Evolutionary conservation across 768 basidiomycete genomes (phyloP).

Genomic region (Hericium erinaceus): DNA sequence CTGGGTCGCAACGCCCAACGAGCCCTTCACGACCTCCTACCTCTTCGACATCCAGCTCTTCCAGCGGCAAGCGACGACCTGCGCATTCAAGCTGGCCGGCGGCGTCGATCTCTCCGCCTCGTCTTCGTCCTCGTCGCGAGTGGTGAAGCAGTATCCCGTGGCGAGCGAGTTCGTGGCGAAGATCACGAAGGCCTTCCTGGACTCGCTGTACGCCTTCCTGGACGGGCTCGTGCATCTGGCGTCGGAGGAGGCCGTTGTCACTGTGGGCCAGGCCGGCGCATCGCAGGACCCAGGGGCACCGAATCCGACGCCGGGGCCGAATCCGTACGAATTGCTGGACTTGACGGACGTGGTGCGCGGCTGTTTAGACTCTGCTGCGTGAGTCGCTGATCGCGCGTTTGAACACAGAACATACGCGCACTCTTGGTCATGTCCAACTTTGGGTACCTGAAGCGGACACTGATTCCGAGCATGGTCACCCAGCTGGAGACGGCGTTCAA

Average conservation of each 20-base stretch:
- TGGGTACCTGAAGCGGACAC: slow-evolving; percentile 53
- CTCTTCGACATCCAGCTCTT: slow-evolving; percentile 72
- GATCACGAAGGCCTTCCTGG: slow-evolving; percentile 79
- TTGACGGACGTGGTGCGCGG: slow-evolving; percentile 50
- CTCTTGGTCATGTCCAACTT: slow-evolving; percentile 89
- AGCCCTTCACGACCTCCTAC: slow-evolving; percentile 63
- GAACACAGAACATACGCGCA: slow-evolving; percentile 70
- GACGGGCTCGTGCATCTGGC: slow-evolving; percentile 81
- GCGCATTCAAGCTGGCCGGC: slow-evolving; percentile 73
- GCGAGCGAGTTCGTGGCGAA: slow-evolving; percentile 57
- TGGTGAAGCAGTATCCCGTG: slow-evolving; percentile 51
- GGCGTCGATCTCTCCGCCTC: slow-evolving; percentile 49
- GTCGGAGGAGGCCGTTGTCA: slow-evolving; percentile 39
- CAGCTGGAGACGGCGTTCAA: slow-evolving; percentile 75
- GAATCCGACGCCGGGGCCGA: slow-evolving; percentile 24
- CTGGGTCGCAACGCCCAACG: slow-evolving; percentile 62
- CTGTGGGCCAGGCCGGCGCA: not conserved
- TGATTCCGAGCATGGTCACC: slow-evolving; percentile 72
- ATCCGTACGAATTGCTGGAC: slow-evolving; percentile 50
- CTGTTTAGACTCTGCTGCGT: not conserved
- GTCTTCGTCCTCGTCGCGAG: slow-evolving; percentile 38
- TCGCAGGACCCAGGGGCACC: not conserved
- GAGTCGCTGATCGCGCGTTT: not conserved
- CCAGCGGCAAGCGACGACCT: slow-evolving; percentile 67
- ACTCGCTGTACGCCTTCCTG: slow-evolving; percentile 75